A percentile compares a stretch with the other conserved stretches of the same genome.
Evolutionary conservation across 2,329 filamentous ascomycete species (phyloP).

Genomic region (Pleomassaria siparia): DNA sequence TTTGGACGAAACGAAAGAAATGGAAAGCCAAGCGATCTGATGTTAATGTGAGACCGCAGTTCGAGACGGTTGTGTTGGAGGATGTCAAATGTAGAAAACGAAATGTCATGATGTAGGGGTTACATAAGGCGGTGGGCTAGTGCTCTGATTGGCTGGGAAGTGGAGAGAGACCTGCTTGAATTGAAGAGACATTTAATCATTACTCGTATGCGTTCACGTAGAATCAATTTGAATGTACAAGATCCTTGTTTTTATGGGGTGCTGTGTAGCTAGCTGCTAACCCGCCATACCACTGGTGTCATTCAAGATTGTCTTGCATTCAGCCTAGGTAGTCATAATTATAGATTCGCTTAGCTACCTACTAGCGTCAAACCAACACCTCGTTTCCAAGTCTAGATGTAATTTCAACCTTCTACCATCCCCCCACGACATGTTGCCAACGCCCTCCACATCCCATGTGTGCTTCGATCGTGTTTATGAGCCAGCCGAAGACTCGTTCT

Average conservation of each 20-base stretch:
- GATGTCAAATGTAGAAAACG: neutral
- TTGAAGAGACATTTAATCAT: too few species aligned
- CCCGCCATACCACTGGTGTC: too few species aligned
- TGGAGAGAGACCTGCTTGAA: neutral
- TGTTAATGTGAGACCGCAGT: too few species aligned
- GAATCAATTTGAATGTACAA: too few species aligned
- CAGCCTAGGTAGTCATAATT: too few species aligned
- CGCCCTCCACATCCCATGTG: conserved; percentile 90
- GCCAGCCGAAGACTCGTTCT: conserved; percentile 92
- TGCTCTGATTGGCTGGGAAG: neutral
- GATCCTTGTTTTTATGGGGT: too few species aligned
- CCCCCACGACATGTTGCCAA: conserved; percentile 73
- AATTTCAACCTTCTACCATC: neutral
- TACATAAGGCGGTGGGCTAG: neutral
- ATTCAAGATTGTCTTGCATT: too few species aligned
- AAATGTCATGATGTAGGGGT: neutral
- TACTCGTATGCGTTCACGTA: too few species aligned
- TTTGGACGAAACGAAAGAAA: neutral
- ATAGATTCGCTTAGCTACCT: neutral
- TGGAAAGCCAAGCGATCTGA: too few species aligned
- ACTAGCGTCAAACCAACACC: neutral
- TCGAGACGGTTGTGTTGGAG: too few species aligned
- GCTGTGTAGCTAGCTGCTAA: too few species aligned
- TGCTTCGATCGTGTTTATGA: conserved; percentile 88
- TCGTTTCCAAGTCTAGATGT: too few species aligned